Evolutionary conservation across 2,329 filamentous ascomycete species (phyloP), one percentile per base, ranked within the genome.

Genomic region (Escovopsis sp.): DNA sequence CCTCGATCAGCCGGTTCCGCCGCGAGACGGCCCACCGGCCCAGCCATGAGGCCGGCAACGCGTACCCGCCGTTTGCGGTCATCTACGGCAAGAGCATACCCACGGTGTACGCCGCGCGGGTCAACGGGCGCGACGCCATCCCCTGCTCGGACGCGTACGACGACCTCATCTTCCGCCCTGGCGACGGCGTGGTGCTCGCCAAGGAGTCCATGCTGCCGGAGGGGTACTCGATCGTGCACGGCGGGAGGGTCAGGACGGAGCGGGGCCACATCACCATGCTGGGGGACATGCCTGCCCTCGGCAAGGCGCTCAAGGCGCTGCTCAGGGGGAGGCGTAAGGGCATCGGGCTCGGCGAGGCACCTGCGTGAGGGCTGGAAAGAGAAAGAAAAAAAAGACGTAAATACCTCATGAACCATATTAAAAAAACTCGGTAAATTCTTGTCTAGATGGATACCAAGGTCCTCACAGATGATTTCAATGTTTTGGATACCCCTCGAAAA

Each of bases 61-160:
- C 60, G 0, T 95, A 95, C 54, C 88, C 88, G 3, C 88, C 89
- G 0, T 68, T 85, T 11, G 79, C 84, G 0, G 73, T 94, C 38
- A 75, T 96, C 8, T 95, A 94, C 61, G 83, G 85, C 43, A 94
- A 94, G 59, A 78, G 77, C 23, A 84, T 82, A 1, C 88, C 88
- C 0, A 95, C 88, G 0, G 84, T 94, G 1, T 86, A 80, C 55
- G 86, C 82, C 0, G 85, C 85, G 0, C 78, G 80, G 37, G 85
- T 96, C 0, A 65, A 73, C 12, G 76, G 77, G 2, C 69, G 73
- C 4, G 86, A 89, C 42, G 78, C 73, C 0, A 94, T 95, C 50
- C 73, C 77, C 40, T 76, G 77, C 47, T 67, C 76, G 0, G 85
- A 93, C 59, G 80, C 77, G 1, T 95, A 94, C 57, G 86, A 94